Conservation (phyloP, 176 grass and related monocot genomes). For the Carex pumila region DNA sequence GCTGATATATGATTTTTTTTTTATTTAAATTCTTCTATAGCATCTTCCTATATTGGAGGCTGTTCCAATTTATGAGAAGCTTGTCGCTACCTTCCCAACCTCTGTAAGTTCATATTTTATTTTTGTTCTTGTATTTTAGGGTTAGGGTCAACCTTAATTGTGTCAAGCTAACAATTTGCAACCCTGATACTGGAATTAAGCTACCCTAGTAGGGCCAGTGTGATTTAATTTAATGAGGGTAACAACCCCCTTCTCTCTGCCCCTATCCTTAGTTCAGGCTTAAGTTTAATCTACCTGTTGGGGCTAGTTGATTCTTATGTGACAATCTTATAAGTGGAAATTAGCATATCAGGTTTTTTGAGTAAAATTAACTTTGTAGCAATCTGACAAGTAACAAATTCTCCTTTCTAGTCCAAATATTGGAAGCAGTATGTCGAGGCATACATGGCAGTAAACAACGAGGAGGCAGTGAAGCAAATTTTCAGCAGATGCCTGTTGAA, state of each 20-base stretch:
- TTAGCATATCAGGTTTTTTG: not conserved
- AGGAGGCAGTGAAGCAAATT: constrained; percentile 79
- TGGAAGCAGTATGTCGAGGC: constrained; percentile 99
- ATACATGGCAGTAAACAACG: constrained; percentile 65
- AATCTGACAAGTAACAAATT: not conserved
- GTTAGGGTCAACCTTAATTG: not conserved
- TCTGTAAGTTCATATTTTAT: constrained; percentile 36
- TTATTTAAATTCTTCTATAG: constrained; percentile 28
- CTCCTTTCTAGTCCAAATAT: constrained; percentile 52
- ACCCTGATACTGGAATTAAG: too few relatives aligned
- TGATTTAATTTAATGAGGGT: too few relatives aligned
- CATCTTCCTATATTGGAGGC: constrained; percentile 62
- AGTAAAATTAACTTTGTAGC: not conserved
- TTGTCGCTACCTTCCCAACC: constrained; percentile 73
- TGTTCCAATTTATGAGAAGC: constrained; percentile 74
- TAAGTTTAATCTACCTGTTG: not conserved
- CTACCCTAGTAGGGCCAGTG: too few relatives aligned
- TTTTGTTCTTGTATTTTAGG: not conserved
- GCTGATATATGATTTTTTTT: not conserved
- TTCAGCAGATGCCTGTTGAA: constrained; percentile 87
- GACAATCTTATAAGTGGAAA: not conserved
- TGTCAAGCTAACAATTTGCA: too few relatives aligned
- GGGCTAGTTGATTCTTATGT: not conserved
- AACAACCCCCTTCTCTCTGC: too few relatives aligned
- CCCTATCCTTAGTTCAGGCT: too few relatives aligned